phyloP scores from a whole-genome alignment of 2,329 filamentous ascomycete species.

The Pseudogymnoascus sp. region DNA sequence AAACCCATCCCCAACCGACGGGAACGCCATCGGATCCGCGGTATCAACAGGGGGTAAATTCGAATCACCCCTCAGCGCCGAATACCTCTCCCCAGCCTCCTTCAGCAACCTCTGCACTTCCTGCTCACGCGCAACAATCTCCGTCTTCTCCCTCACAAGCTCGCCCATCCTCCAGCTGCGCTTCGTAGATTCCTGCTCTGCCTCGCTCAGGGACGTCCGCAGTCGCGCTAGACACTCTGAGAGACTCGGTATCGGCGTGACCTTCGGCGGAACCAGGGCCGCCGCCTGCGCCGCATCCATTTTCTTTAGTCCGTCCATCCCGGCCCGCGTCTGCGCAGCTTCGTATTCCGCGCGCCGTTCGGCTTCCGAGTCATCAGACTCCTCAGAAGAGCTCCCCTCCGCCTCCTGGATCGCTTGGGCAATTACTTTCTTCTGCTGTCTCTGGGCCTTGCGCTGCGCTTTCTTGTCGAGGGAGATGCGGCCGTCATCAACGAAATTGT shows the following conservation, averaged over 20 bases:
- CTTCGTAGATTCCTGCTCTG: constrained; percentile 53
- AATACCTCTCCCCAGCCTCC: constrained; percentile 68
- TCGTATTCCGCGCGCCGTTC: constrained; percentile 77
- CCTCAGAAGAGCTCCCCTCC: constrained; percentile 56
- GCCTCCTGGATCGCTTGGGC: constrained; percentile 74
- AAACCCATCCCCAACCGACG: constrained; percentile 6
- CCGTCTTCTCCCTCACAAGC: constrained; percentile 58
- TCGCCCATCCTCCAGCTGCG: constrained; percentile 58
- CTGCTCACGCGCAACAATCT: constrained; percentile 60
- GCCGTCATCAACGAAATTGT: constrained; percentile 82
- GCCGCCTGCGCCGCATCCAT: constrained; percentile 35
- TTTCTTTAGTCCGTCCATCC: constrained; percentile 64
- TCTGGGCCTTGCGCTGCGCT: constrained; percentile 64
- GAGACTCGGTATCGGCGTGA: constrained; percentile 70
- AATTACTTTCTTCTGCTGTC: constrained; percentile 66
- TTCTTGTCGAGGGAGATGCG: constrained; percentile 69
- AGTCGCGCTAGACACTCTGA: constrained; percentile 58
- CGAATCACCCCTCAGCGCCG: constrained; percentile 40
- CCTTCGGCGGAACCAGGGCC: constrained; percentile 58
- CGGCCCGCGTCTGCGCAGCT: constrained; percentile 73
- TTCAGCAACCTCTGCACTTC: constrained; percentile 76
- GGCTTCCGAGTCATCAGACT: constrained; percentile 60
- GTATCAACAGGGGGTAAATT: constrained; percentile 1
- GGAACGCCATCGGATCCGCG: neutral
- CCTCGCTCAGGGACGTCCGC: constrained; percentile 49